Evolutionary conservation across 495 filamentous ascomycete species (phyloP), one percentile per base, ranked within the genome.

Genomic region (Tuber microsphaerosporum): DNA sequence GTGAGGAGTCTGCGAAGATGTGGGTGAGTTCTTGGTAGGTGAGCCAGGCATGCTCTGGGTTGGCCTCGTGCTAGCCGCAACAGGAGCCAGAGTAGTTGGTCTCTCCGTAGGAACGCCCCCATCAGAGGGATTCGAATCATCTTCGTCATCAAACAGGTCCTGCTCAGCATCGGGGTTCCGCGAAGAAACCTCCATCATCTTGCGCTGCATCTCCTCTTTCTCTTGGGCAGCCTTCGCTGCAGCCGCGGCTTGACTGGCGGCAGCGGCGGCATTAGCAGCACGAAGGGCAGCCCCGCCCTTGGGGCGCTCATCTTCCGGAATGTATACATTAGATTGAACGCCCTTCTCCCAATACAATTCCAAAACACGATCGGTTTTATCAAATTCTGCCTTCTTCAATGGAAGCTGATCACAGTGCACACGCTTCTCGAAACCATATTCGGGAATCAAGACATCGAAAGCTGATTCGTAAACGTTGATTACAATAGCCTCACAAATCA

Each of bases 331-430:
- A 37, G 94, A 97, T 39, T 94, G 94, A 41, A 97, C 93, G 73
- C 95, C 95, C 88, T 98, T 99, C 89, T 99, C 95, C 95, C 95
- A 99, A 86, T 97, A 98, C 8, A 99, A 88, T 84, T 99, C 95
- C 71, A 99, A 86, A 43, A 97, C 88, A 74, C 95, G 90, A 84
- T 93, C 91, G 80, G 94, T 92, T 88, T 97, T 99, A 83, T 97
- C 90, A 84, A 93, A 99, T 83, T 99, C 95, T 31, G 95, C 95
- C 87, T 99, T 99, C 89, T 97, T 97, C 77, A 99, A 86, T 20
- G 95, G 95, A 78, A 99, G 88, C 86, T 98, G 95, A 83, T 99
- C 95, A 83, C 95, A 99, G 84, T 99, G 95, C 73, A 99, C 95
- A 77, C 95, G 92, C 89, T 99, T 99, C 87, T 99, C 95, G 77